Evolutionary conservation across 306 rosid genomes (phyloP), one percentile per base, ranked within the genome.

Genomic region (Amphicarpaea edgeworthii): DNA sequence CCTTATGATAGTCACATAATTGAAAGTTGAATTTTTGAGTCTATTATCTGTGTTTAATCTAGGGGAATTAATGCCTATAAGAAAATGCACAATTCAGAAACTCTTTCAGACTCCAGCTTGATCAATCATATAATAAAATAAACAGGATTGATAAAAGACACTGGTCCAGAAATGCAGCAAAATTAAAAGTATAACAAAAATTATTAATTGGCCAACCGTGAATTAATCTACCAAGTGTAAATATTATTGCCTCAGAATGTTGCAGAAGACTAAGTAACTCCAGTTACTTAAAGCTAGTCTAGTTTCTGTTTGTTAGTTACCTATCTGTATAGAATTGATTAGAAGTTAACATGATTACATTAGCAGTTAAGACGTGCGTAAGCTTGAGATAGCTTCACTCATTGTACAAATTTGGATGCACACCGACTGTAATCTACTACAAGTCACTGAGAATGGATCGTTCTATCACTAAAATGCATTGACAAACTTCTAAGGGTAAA

Each of bases 21-120:
- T 88, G 93, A 65, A 86, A 81, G 55, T 88, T 90, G 78, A 92
- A 85, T 69, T 83, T 77, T 84, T 84, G 45, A 88, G 85, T 80
- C 85, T 23, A 19, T 77, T 90, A 81, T 86, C 90, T 1, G 76
- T 54, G 51, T 87, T 84, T 47, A 90, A 68, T 78, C 87, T 79
- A 37, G 92, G 90, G 72, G n/a, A n/a, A n/a, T n/a, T n/a, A 85
- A 80, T 72, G 91, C 90, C 91, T 83, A 61, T 34, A 82, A 55
- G 77, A 74, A 74, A 58, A 74, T 75, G 49, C 42, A 50, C 51
- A 67, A 59, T 43, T 7, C 26, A 7, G 9, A 12, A 40, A 19
- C 23, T 37, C 50, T 40, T 76, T 24, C 28, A 34, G 76, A 55
- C 58, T 41, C 15, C 76, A 77, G 50, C 24, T 49, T 77, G 47